These are phyloP conservation scores for Recurvomyces mirabilis DNA, from an alignment of 495 filamentous ascomycete genomes.

Conservation along the genomic window DNA sequence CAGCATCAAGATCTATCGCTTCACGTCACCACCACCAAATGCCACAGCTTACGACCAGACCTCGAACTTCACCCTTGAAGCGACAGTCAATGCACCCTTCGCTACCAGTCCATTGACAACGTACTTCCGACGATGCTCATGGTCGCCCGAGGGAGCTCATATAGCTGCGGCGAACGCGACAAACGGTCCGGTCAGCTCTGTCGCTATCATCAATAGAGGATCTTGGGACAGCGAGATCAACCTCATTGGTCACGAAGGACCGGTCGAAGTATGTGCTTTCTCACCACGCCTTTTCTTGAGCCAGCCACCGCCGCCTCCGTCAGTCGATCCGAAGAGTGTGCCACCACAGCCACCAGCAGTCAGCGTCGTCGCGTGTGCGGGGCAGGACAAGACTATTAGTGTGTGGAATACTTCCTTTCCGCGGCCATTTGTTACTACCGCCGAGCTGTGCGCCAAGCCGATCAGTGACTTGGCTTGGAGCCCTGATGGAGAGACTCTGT, in stretches of 20 bases:
- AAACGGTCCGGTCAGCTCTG: conserved; percentile 93
- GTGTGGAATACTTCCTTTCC: conserved; percentile 96
- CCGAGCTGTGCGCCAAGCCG: conserved; percentile 79
- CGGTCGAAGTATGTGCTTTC: conserved; percentile 94
- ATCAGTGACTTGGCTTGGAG: conserved; percentile 92
- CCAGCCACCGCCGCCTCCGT: conserved; percentile 36
- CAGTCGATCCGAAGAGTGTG: not conserved
- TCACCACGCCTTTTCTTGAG: conserved; percentile 82
- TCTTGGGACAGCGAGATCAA: conserved; percentile 96
- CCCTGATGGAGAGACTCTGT: conserved; percentile 80
- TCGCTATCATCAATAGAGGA: conserved; percentile 86
- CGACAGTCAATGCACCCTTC: conserved; percentile 76
- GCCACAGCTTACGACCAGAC: conserved; percentile 86
- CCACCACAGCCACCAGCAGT: conserved; percentile 43
- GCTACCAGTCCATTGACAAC: conserved; percentile 81
- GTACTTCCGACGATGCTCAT: conserved; percentile 92
- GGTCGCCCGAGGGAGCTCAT: conserved; percentile 93
- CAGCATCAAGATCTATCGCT: conserved; percentile 92
- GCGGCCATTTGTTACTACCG: conserved; percentile 73
- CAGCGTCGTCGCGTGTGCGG: conserved; percentile 91
- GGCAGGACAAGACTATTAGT: conserved; percentile 88
- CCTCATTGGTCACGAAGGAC: conserved; percentile 91
- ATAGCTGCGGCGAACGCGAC: conserved; percentile 95
- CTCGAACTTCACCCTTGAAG: conserved; percentile 87
- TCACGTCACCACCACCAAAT: conserved; percentile 82